phyloP scores from a whole-genome alignment of 228 moss, liverwort and hornwort species.

The Sphagnum fallax region DNA sequence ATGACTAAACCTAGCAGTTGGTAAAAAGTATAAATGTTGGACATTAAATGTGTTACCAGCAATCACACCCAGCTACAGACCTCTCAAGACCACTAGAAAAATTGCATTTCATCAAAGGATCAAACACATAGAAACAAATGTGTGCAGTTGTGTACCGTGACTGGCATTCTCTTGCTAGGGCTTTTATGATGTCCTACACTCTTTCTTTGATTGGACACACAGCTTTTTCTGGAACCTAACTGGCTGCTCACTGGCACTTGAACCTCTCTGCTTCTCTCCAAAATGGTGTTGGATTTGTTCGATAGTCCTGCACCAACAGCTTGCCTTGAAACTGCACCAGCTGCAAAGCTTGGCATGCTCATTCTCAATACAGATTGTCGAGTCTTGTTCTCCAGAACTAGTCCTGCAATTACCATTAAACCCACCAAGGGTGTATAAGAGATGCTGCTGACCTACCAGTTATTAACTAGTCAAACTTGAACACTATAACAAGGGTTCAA shows the following conservation, averaged over 20 bases:
- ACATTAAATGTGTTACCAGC: too few relatives aligned
- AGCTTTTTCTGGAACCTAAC: constrained; percentile 15
- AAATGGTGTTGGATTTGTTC: constrained; percentile 31
- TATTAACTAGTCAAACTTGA: neutral
- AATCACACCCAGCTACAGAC: too few relatives aligned
- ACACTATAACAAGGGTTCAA: neutral
- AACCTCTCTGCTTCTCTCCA: constrained; percentile 8
- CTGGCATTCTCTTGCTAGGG: constrained; percentile 21
- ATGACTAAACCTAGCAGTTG: too few relatives aligned
- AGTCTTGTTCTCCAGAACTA: constrained; percentile 14
- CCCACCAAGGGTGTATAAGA: neutral
- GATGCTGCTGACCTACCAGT: constrained; percentile 1
- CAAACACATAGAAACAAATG: too few relatives aligned
- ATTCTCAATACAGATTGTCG: constrained; percentile 36
- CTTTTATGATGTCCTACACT: constrained; percentile 15
- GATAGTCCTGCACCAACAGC: constrained; percentile 28
- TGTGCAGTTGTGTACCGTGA: neutral
- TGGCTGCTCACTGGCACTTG: constrained; percentile 3
- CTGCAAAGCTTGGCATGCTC: constrained; percentile 62
- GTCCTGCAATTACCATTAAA: constrained; percentile 8
- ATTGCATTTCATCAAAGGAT: too few relatives aligned
- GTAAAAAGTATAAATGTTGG: too few relatives aligned
- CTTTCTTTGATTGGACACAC: constrained; percentile 16
- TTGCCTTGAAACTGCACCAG: constrained; percentile 38
- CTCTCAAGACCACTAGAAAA: too few relatives aligned